Percentiles rank a stretch among this genome's conserved stretches.
Conservation (phyloP, 352 stramenopile genomes). For the Phytophthora capsici region DNA sequence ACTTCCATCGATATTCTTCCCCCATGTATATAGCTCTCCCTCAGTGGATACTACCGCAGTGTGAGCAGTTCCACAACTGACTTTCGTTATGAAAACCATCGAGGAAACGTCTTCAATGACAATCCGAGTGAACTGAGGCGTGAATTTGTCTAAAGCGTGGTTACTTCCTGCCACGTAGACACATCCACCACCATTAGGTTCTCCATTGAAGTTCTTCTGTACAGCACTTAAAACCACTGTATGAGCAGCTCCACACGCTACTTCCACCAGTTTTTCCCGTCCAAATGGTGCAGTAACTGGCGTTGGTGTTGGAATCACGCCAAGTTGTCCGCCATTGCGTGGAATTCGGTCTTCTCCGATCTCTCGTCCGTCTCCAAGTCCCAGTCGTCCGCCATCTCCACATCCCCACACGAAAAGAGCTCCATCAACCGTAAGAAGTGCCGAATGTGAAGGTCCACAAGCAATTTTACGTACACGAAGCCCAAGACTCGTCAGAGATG, state of each 20-base stretch:
- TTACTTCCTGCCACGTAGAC: constrained; percentile 76
- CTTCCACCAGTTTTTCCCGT: constrained; percentile 59
- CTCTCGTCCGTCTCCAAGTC: constrained; percentile 68
- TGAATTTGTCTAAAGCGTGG: constrained; percentile 70
- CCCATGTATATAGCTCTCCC: constrained; percentile 80
- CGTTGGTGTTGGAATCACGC: constrained; percentile 47
- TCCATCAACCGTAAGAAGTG: constrained; percentile 61
- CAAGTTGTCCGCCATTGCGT: constrained; percentile 57
- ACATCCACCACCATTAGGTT: constrained; percentile 31
- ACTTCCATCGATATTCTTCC: constrained; percentile 71
- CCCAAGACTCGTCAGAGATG: constrained; percentile 26
- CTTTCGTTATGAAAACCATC: constrained; percentile 37
- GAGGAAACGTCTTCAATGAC: constrained; percentile 23
- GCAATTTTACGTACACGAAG: constrained; percentile 68
- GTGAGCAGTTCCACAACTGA: constrained; percentile 74
- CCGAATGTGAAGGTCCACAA: constrained; percentile 81
- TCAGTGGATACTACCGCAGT: constrained; percentile 66
- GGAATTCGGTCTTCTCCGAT: constrained; percentile 68
- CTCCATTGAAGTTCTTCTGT: constrained; percentile 8
- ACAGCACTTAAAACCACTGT: constrained; percentile 59
- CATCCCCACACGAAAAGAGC: constrained; percentile 77
- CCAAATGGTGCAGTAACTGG: constrained; percentile 48
- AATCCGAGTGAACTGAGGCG: constrained; percentile 54
- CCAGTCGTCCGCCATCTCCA: constrained; percentile 73
- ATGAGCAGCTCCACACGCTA: constrained; percentile 73